Evolutionary conservation across 306 rosid genomes (phyloP), one percentile per base, ranked within the genome.

Genomic region (Gastrolobium villosum): DNA sequence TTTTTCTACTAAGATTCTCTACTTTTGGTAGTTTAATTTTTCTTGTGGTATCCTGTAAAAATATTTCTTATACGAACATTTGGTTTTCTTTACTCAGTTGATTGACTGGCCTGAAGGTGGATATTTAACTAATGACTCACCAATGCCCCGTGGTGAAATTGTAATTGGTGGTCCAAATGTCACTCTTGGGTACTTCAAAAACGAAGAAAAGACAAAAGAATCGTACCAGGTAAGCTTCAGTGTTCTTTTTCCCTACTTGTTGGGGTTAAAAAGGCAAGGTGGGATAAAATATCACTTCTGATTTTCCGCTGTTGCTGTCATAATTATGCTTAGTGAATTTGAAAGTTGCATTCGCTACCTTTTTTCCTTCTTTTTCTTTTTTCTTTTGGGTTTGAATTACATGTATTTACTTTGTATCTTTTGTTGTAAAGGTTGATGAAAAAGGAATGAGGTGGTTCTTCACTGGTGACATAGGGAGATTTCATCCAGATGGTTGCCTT

Each of bases 71-170:
- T 69, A 45, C 40, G 13, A 78, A 84, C 74, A 14, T 74, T 44
- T 78, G 4, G 8, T 52, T 55, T 28, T 81, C 64, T 79, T 50
- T 67, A 26, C 83, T 37, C 87, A 93, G 98, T 69, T 93, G 70
- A 81, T 91, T 49, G 80, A 91, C 78, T 93, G 98, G 98, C 82
- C 92, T 30, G 98, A 93, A 88, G 94, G 98, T 76, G 98, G 97
- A 64, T 93, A 93, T 83, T 80, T 79, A 67, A 84, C 64, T 2
- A 78, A 66, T 53, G 97, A 93, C 87, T 82, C 84, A 52, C 94
- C 98, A 11, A 85, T 81, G 88, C 89, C 98, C 48, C 98, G 98
- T 11, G 97, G 98, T 74, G 98, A 93, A 88, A 91, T 93, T 80
- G 87, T 93, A 28, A 79, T 93, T 77, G 93, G 98, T 54, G 98